Evolutionary conservation across 805 yeast genomes (phyloP).

Genomic region (Wickerhamiella siamensis): DNA sequence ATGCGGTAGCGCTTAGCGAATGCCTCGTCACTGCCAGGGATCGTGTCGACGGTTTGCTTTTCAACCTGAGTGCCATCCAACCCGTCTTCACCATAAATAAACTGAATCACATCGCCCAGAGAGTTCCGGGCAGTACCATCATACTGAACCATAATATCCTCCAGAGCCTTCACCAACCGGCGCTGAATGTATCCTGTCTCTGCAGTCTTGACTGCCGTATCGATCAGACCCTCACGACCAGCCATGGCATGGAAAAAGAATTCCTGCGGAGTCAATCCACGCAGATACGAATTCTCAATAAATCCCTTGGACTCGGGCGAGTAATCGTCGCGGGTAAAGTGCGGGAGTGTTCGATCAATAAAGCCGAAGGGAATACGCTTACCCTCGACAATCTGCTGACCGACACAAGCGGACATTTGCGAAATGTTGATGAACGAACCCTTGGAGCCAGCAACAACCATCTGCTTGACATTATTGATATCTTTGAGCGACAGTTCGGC

Average conservation of each 20-base stretch:
- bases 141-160: constrained; percentile 94
- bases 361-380: constrained; percentile 97
- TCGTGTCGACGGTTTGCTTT: constrained; percentile 86
- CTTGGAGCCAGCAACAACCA: constrained; percentile 98
- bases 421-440: constrained; percentile 98
- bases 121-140: constrained; percentile 98
- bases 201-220: constrained; percentile 97
- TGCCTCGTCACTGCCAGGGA: constrained; percentile 77
- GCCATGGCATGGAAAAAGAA: constrained; percentile 99
- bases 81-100: constrained; percentile 98
- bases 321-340: constrained; percentile 95
- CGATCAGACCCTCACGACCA: constrained; percentile 98
- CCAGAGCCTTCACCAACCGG: constrained; percentile 92
- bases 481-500: constrained; percentile 95
- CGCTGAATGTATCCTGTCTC: constrained; percentile 97
- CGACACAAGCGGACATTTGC: constrained; percentile 86
- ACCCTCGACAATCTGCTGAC: constrained; percentile 97
- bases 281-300: constrained; percentile 88
- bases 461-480: constrained; percentile 90
- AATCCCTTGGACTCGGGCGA: constrained; percentile 98
- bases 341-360: constrained; percentile 91
- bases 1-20: constrained; percentile 77
- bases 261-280: constrained; percentile 98
- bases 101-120: constrained; percentile 89
- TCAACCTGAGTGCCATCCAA: constrained; percentile 97